Base-by-base conservation (phyloP, 805 yeast genomes). In the Hanseniaspora clermontiae region DNA sequence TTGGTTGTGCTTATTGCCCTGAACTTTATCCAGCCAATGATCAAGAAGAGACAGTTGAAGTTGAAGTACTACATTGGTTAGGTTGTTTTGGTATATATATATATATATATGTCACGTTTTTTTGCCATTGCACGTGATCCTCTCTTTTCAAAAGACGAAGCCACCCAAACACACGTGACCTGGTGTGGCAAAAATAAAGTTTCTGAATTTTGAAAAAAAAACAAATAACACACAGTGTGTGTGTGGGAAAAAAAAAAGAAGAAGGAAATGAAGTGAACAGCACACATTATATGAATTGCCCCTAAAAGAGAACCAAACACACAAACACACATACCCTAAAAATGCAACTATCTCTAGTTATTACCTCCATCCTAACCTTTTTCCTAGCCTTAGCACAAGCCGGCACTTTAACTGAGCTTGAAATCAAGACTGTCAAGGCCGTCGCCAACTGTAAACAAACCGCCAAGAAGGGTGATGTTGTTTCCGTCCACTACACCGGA, bases 401-500 rank as follows among this genome's bases (percentile, higher is more conserved):
- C 39, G 67, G 64, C 2, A 55, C 62, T 8, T 54, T 68, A 36
- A 62, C 63, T 36, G 64, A 65, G 47, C 51, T 68, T 47, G 65
- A 62, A 46, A 65, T 67, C 47, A 82, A 79, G 11, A 69, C 80
- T 52, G 67, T 77, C 31, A 72, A 77, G 51, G 74, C 74, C 59
- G 72, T 79, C 24, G 74, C 66, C 12, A 74, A 77, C 49, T 88
- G 96, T 70, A 63, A 66, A 19, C 70, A 77, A 51, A 77, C 74
- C 64, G 77, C 95, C 24, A 64, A 73, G 57, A 68, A 71, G 32
- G 95, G 95, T 14, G 95, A 89, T 66, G 60, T 61, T 2, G 79
- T 89, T 31, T 69, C 77, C 19, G 91, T 89, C 46, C 95, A 90
- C 68, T 89, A 89, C 72, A 77, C 80, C 32, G 97, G 96, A 11